These are phyloP conservation scores for Chromosphaera perkinsii DNA, from an alignment of 208 protist genomes.

Conservation along the genomic window DNA sequence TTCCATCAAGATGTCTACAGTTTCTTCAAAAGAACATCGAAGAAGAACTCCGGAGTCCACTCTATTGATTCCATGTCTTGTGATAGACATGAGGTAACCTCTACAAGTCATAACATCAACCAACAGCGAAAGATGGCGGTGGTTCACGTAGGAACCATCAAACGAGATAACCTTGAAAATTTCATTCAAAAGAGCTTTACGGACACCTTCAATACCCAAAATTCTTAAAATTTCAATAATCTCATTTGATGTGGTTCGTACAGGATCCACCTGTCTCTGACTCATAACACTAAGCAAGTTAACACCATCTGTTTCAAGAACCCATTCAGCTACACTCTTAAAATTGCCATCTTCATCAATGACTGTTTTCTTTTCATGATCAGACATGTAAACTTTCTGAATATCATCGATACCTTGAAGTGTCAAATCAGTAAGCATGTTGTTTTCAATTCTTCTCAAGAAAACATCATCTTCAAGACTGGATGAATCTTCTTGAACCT, in stretches of 20 bases:
- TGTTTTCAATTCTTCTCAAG: slow-evolving; percentile 63
- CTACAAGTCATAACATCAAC: slow-evolving; percentile 97
- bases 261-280: slow-evolving; percentile 81
- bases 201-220: slow-evolving; percentile 87
- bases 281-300: slow-evolving; percentile 85
- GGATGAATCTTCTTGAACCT: slow-evolving; percentile 24
- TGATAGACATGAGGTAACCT: slow-evolving; percentile 81
- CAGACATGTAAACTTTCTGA: slow-evolving; percentile 74
- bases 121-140: slow-evolving; percentile 93
- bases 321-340: slow-evolving; percentile 73
- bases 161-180: slow-evolving; percentile 77
- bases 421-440: slow-evolving; percentile 64
- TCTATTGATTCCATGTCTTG: slow-evolving; percentile 67
- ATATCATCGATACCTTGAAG: slow-evolving; percentile 86
- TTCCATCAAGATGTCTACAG: slow-evolving; percentile 95
- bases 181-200: slow-evolving; percentile 62
- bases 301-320: slow-evolving; percentile 91
- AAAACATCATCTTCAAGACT: slow-evolving; percentile 74
- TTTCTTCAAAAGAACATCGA: slow-evolving; percentile 98
- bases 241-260: slow-evolving; percentile 89
- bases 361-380: slow-evolving; percentile 40
- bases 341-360: slow-evolving; percentile 48
- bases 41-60: slow-evolving; percentile 85
- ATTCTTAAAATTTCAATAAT: slow-evolving; percentile 91
- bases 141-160: slow-evolving; percentile 97